Percentiles rank a stretch among this genome's conserved stretches.
These are phyloP conservation scores for Metschnikowia bowlesiae DNA, from an alignment of 805 yeast genomes.

Conservation along the genomic window DNA sequence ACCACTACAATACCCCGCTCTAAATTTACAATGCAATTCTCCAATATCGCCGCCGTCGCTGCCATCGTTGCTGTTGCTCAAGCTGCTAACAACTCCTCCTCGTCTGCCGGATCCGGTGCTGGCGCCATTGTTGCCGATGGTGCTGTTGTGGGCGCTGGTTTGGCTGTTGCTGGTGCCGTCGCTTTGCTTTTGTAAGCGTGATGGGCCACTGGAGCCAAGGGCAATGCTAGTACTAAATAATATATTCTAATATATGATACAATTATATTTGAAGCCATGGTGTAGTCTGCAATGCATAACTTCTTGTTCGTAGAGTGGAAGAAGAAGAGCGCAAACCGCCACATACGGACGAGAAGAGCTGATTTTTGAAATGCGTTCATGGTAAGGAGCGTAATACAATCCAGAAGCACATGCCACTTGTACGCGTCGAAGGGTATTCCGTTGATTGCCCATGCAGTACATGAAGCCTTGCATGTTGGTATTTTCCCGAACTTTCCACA, in stretches of 20 bases:
- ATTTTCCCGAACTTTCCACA: background rate
- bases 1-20: background rate
- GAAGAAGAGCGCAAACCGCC: no score
- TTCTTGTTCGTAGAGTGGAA: no score
- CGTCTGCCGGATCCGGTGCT: slow-evolving; percentile 14
- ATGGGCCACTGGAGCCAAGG: background rate
- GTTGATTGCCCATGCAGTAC: background rate
- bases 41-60: slow-evolving; percentile 17
- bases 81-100: slow-evolving; percentile 19
- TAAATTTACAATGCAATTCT: slow-evolving; percentile 17
- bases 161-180: slow-evolving; percentile 19
- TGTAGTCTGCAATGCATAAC: background rate
- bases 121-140: slow-evolving; percentile 14
- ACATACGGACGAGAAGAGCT: no score
- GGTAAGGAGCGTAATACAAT: background rate
- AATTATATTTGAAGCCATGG: background rate
- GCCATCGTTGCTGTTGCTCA: slow-evolving; percentile 20
- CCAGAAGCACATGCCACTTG: background rate
- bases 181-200: slow-evolving; percentile 15
- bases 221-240: background rate
- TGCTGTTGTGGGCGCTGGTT: slow-evolving; percentile 16
- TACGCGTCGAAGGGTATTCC: background rate
- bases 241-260: background rate
- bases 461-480: background rate
- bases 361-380: no score